Evolutionary conservation across 345 rosid genomes (phyloP), one percentile per base, ranked within the genome.

Genomic region (Dipteronia sinensis): DNA sequence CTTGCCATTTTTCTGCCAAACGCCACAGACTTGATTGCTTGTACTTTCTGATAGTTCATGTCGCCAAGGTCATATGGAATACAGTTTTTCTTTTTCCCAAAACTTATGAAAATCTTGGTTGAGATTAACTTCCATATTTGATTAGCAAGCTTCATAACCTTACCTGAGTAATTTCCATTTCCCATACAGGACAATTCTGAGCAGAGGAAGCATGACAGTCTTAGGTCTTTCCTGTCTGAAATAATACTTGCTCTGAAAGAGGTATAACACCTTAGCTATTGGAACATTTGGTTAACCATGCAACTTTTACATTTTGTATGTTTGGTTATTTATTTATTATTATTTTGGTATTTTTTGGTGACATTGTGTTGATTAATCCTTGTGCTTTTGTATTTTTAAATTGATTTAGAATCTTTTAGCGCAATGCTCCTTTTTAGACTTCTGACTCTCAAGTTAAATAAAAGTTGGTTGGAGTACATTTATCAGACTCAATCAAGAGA

Each of bases 1-100:
- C 80, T 3, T 91, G 97, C 81, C 98, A 94, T 86, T 95, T 92
- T 77, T 94, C 98, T 81, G 98, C 98, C 56, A 96, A 88, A 88
- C 91, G 90, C 47, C 91, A 94, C 78, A 91, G 98, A 73, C 97
- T 96, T 71, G 97, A 94, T 71, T 96, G 99, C 83, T 86, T 96
- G 82, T 87, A 96, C 86, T 84, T 84, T 86, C 83, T 96, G 11
- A 85, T 92, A 76, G 92, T 85, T 67, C 85, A 87, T 86, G 87
- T 83, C 17, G 87, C 90, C 69, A 93, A 87, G 94, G 93, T 87
- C 65, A 77, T 69, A 77, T 63, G 73, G 75, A 76, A 51, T 55
- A 40, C 67, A 23, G 64, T 17, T n/a, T 29, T 51, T 29, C 23
- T 22, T 63, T 63, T 20, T 13, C 46, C 17, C 42, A 10, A 51